Evolutionary conservation across 139 green algal genomes (phyloP).

Genomic region (Medakamo hakoo): DNA sequence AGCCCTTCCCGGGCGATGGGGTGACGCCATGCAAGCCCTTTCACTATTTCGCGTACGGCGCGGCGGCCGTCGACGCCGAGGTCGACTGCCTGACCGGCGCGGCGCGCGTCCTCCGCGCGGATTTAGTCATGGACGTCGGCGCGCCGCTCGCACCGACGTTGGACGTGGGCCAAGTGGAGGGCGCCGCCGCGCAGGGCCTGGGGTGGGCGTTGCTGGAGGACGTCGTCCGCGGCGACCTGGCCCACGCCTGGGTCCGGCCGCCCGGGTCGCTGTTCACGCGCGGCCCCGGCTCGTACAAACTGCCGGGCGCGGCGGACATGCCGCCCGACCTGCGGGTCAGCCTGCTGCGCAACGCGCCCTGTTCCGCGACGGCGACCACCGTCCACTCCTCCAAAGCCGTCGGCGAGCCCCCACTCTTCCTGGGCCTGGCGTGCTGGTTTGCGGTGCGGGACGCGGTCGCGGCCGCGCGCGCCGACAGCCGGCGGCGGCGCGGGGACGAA

Average conservation of each 20-base stretch:
- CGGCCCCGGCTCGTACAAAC: slow-evolving; percentile 78
- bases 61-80: slow-evolving; percentile 67
- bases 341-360: slow-evolving; percentile 64
- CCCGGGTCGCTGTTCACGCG: slow-evolving; percentile 66
- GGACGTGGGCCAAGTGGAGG: slow-evolving; percentile 91
- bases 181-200: slow-evolving; percentile 85
- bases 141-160: slow-evolving; percentile 89
- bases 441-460: slow-evolving; percentile 80
- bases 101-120: slow-evolving; percentile 50
- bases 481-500: too few species aligned
- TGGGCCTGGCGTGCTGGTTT: slow-evolving; percentile 74
- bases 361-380: slow-evolving; percentile 37
- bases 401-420: slow-evolving; percentile 86
- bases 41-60: slow-evolving; percentile 78
- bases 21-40: slow-evolving; percentile 65
- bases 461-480: slow-evolving; percentile 39
- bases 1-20: slow-evolving; percentile 59
- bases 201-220: slow-evolving; percentile 91
- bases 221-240: slow-evolving; percentile 81
- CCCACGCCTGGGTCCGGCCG: slow-evolving; percentile 52
- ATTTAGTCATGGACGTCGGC: slow-evolving; percentile 91
- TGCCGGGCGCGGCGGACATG: slow-evolving; percentile 91
- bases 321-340: slow-evolving; percentile 79
- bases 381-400: slow-evolving; percentile 87
- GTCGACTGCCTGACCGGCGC: slow-evolving; percentile 78